These are phyloP conservation scores for Potentilla sterilis DNA, from an alignment of 306 rosid species.

Conservation along the genomic window DNA sequence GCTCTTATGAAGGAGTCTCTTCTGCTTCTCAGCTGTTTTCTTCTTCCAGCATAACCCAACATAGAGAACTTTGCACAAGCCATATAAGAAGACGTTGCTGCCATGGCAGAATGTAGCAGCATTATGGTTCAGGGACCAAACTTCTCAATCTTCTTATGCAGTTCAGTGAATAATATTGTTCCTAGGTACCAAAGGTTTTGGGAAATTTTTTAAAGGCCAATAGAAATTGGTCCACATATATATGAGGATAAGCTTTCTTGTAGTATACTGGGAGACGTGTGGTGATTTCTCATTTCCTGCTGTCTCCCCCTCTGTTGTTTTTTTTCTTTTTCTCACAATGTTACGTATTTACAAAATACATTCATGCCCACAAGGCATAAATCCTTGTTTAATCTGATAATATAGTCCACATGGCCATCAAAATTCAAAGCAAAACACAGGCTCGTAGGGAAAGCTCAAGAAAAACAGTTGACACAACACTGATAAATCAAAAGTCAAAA, in stretches of 20 bases:
- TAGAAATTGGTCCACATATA: constrained; percentile 11
- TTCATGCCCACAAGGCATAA: not conserved
- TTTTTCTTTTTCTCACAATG: not conserved
- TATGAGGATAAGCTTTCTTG: constrained; percentile 53
- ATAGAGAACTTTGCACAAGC: constrained; percentile 54
- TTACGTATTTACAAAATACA: no score
- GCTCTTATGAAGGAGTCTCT: constrained; percentile 43
- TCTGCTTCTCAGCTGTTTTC: constrained; percentile 31
- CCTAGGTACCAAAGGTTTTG: not conserved
- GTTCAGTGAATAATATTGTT: not conserved
- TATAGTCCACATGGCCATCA: not conserved
- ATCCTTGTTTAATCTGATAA: not conserved
- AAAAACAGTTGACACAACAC: not conserved
- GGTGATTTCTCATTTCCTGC: not conserved
- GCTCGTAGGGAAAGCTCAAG: not conserved
- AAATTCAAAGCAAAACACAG: not conserved
- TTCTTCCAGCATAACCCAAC: constrained; percentile 44
- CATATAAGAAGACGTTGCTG: constrained; percentile 65
- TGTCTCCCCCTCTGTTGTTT: not conserved
- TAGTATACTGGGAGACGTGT: constrained; percentile 19
- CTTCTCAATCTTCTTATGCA: not conserved
- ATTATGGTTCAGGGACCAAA: constrained; percentile 8
- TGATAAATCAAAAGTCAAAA: no score
- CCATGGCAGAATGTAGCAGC: constrained; percentile 46
- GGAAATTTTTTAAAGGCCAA: constrained; percentile 15